Conservation (phyloP, 2,329 filamentous ascomycete species). For the Cytospora mali region DNA sequence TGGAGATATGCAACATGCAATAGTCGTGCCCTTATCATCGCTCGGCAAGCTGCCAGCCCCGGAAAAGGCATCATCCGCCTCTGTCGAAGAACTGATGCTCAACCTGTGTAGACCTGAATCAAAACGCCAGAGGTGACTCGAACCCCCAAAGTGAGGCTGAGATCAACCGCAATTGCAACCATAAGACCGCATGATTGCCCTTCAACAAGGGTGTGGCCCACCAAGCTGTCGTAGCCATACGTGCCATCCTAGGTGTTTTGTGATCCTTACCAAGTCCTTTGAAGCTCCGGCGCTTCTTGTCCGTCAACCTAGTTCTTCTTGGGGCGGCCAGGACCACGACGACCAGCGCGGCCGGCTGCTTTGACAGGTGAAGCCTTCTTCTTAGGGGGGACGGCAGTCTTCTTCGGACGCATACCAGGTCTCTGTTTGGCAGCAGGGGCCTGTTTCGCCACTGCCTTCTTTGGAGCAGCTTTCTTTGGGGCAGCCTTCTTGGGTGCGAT, state of each 20-base stretch:
- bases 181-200: neutral
- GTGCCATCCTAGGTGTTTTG: neutral
- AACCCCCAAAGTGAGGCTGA: neutral
- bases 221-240: neutral
- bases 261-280: neutral
- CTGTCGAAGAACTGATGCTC: neutral
- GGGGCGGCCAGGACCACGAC: conserved; percentile 17
- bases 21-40: neutral
- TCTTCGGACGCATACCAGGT: conserved; percentile 4
- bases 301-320: conserved; percentile 11
- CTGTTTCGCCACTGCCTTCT: conserved; percentile 12
- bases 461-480: conserved; percentile 5
- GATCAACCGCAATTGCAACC: neutral
- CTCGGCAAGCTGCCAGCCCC: neutral
- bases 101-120: neutral
- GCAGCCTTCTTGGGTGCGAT: conserved; percentile 25
- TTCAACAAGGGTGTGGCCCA: neutral
- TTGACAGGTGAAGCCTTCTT: conserved; percentile 10
- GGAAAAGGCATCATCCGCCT: neutral
- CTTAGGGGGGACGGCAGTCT: conserved; percentile 15
- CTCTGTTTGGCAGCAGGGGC: neutral
- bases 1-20: neutral
- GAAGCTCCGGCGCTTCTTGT: neutral
- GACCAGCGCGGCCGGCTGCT: conserved; percentile 8
- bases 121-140: neutral